Evolutionary conservation across 306 rosid species (phyloP).

Genomic region (Dicorynia guianensis): DNA sequence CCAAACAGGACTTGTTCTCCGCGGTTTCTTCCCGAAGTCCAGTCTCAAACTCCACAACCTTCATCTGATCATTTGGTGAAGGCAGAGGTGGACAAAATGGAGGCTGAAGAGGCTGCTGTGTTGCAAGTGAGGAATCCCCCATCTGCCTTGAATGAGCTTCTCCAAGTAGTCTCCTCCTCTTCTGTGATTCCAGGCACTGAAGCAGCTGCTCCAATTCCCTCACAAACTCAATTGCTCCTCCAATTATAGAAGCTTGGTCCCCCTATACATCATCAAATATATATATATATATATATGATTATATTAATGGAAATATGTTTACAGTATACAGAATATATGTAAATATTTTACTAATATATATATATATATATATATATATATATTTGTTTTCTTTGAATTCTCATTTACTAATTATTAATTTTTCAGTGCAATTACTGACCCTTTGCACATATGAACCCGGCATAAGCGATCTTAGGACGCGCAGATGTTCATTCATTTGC

Average conservation of each 20-base stretch:
- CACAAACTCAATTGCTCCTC: constrained; percentile 97
- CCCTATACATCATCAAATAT: constrained; percentile 52
- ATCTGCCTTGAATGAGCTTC: constrained; percentile 64
- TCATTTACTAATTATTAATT: background rate
- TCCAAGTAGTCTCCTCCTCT: constrained; percentile 79
- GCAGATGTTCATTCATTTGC: constrained; percentile 98
- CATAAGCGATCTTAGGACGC: constrained; percentile 93
- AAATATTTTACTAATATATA: background rate
- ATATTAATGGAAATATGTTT: too few species aligned
- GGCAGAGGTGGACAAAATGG: constrained; percentile 58
- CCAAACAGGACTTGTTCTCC: constrained; percentile 86
- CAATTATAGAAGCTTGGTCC: constrained; percentile 98
- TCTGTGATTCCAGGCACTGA: constrained; percentile 92
- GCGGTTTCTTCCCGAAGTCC: constrained; percentile 80
- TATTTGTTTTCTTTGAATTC: too few species aligned
- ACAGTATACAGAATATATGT: background rate
- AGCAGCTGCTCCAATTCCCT: constrained; percentile 94
- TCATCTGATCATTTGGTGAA: constrained; percentile 62
- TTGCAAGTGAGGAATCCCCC: constrained; percentile 48
- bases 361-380: background rate
- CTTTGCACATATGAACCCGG: constrained; percentile 97
- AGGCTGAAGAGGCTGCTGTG: constrained; percentile 40
- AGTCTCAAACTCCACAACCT: constrained; percentile 65
- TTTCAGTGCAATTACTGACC: constrained; percentile 43
- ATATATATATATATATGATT: too few species aligned